Conservation (phyloP, 139 green algal genomes). For the Micromonas pusilla region DNA sequence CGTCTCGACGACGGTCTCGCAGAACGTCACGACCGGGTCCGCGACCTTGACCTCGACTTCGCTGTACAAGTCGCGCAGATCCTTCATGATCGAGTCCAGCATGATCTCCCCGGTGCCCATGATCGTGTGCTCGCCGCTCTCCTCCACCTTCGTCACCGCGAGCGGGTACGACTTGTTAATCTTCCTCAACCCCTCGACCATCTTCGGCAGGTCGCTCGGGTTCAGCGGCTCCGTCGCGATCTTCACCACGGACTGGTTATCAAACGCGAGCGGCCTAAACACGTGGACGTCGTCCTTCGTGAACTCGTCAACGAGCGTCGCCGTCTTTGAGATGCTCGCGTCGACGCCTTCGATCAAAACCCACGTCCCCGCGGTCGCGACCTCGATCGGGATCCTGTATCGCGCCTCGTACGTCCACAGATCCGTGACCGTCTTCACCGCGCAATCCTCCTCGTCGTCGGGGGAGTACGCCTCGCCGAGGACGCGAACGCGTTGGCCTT, state of each 20-base stretch:
- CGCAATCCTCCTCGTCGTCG: constrained; percentile 94
- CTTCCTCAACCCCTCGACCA: constrained; percentile 65
- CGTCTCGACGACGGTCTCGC: constrained; percentile 95
- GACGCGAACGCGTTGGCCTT: constrained; percentile 68
- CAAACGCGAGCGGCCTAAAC: constrained; percentile 62
- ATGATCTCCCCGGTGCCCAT: constrained; percentile 94
- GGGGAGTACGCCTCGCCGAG: constrained; percentile 80
- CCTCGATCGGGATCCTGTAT: constrained; percentile 73
- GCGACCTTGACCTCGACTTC: constrained; percentile 95
- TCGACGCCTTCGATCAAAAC: constrained; percentile 91
- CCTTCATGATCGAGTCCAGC: constrained; percentile 92
- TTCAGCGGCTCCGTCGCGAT: constrained; percentile 95
- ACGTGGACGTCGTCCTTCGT: constrained; percentile 63
- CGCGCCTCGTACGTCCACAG: constrained; percentile 54
- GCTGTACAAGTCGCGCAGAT: constrained; percentile 52
- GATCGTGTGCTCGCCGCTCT: constrained; percentile 95
- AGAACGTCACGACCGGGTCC: constrained; percentile 61
- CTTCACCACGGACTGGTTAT: constrained; percentile 74
- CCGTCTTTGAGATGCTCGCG: constrained; percentile 82
- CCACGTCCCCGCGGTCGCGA: constrained; percentile 57
- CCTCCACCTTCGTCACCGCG: constrained; percentile 81
- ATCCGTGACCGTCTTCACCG: constrained; percentile 48
- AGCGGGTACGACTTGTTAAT: constrained; percentile 54
- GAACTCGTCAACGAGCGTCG: constrained; percentile 73
- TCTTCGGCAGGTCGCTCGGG: constrained; percentile 92